Percentiles rank a stretch among this genome's conserved stretches.
Evolutionary conservation across 2,329 filamentous ascomycete species (phyloP).

Genomic region (Esteya vermicola): DNA sequence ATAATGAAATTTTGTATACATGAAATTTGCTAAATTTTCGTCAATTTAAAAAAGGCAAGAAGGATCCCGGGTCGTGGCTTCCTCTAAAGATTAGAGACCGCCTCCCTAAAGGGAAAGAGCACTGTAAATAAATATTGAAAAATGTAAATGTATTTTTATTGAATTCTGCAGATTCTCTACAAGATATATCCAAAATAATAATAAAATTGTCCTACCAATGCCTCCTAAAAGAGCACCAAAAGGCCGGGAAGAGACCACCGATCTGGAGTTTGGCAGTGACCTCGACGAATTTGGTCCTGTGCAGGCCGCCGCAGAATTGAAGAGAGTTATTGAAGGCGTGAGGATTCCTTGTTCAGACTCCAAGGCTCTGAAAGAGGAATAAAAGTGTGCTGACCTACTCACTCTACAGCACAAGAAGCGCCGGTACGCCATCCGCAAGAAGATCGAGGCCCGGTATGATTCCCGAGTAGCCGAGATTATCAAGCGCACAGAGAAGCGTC

Average conservation of each 20-base stretch:
- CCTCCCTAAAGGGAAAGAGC: no score
- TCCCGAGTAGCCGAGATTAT: conserved; percentile 10
- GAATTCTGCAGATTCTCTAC: no score
- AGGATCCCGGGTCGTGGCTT: no score
- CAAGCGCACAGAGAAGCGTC: conserved; percentile 8
- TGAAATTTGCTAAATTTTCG: no score
- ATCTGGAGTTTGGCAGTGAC: conserved; percentile 5
- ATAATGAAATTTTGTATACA: no score
- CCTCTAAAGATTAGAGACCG: no score
- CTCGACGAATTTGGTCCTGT: conserved; percentile 7
- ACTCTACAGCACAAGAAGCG: conserved; percentile 11
- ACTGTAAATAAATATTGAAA: no score
- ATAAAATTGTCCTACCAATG: neutral
- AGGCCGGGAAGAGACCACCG: neutral
- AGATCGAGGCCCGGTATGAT: conserved; percentile 11
- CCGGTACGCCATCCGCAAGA: conserved; percentile 7
- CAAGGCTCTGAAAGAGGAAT: neutral
- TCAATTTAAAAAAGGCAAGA: no score
- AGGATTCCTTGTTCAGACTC: neutral
- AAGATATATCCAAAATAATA: neutral
- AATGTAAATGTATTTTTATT: no score
- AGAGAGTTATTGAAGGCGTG: conserved; percentile 9
- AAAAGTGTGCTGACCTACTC: neutral
- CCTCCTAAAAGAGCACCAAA: neutral
- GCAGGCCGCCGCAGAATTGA: conserved; percentile 8